These are phyloP conservation scores for barley (Hordeum vulgare) DNA, from an alignment of 176 grass and related monocot species.

Conservation along the genomic window MorexV3_pseudomolecules_assembly NC_058520.1:588040098-588040597, in stretches of 20 bases:
- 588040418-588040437: constrained; percentile 67
- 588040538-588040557: constrained; percentile 62
- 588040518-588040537: constrained; percentile 76
- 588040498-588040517: constrained; percentile 72
- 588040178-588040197: constrained; percentile 65
- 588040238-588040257: constrained; percentile 43
- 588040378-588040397: constrained; percentile 4
- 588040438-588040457: constrained; percentile 71
- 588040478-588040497: constrained; percentile 61
- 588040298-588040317: not conserved
- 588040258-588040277: not conserved
- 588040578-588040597: constrained; percentile 73
- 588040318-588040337: not conserved
- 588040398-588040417: constrained; percentile 44
- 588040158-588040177: constrained; percentile 73
- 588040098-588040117: constrained; percentile 94
- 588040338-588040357: not conserved
- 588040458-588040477: constrained; percentile 57
- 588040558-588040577: constrained; percentile 77
- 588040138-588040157: constrained; percentile 85
- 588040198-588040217: constrained; percentile 80
- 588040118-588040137: constrained; percentile 88
- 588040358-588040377: not conserved
- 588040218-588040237: constrained; percentile 63
- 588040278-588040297: not conserved